Percentiles rank a stretch among this genome's conserved stretches.
Conservation (phyloP, 768 basidiomycete species). For the Xerocomellus chrysenteron region DNA sequence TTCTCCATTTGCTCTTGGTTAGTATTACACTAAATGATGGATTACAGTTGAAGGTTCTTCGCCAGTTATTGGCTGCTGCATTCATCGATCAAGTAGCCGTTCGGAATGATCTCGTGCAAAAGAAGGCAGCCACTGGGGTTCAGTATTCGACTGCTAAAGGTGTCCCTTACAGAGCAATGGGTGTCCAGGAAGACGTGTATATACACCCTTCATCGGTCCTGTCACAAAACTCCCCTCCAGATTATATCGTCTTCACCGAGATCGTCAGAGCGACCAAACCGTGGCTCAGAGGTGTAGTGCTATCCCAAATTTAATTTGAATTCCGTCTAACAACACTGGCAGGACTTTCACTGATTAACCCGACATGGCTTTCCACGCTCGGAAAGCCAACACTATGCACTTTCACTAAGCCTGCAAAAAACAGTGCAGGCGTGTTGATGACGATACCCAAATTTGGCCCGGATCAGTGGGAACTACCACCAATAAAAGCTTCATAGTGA, state of each 20-base stretch:
- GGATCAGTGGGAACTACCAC: conserved; percentile 84
- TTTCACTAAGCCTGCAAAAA: conserved; percentile 83
- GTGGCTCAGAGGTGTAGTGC: conserved; percentile 72
- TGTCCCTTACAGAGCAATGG: conserved; percentile 79
- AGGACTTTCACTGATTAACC: conserved; percentile 85
- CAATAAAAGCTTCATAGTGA: conserved; percentile 34
- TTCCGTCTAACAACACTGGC: conserved; percentile 3
- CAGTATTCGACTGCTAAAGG: conserved; percentile 76
- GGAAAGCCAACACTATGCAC: conserved; percentile 81
- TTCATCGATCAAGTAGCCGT: conserved; percentile 97
- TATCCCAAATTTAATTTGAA: background rate
- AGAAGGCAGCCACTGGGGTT: conserved; percentile 53
- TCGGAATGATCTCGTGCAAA: conserved; percentile 77
- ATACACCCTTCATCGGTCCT: conserved; percentile 90
- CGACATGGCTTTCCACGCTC: conserved; percentile 81
- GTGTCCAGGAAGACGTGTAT: conserved; percentile 83
- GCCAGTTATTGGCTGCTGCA: conserved; percentile 82
- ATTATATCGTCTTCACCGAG: conserved; percentile 84
- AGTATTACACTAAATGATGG: conserved; percentile 1
- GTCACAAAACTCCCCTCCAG: conserved; percentile 68
- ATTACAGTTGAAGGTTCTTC: conserved; percentile 80
- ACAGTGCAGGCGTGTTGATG: conserved; percentile 64
- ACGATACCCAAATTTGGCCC: conserved; percentile 84
- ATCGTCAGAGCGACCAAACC: conserved; percentile 70
- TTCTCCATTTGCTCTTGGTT: background rate